phyloP scores from a whole-genome alignment of 23 red algal species.

The Gracilaria caudata region DNA sequence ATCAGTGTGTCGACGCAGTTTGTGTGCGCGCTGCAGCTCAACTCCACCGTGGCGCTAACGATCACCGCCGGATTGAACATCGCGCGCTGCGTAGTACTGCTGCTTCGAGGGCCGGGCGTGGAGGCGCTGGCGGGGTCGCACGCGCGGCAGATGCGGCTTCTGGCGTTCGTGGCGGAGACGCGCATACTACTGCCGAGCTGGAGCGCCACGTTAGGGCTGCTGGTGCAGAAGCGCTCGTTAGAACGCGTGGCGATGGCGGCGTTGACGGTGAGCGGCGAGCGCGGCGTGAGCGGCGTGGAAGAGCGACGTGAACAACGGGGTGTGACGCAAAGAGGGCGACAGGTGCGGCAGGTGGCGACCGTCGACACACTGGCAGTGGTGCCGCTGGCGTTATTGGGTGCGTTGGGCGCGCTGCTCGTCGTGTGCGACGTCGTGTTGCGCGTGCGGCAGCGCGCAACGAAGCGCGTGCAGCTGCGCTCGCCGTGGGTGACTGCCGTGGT shows the following conservation, averaged over 20 bases:
- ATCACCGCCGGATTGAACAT: background rate
- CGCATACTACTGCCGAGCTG: background rate
- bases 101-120: constrained; percentile 21
- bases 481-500: constrained; percentile 18
- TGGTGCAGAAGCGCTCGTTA: constrained; percentile 15
- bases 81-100: constrained; percentile 7
- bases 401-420: constrained; percentile 17
- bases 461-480: constrained; percentile 7
- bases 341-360: constrained; percentile 23
- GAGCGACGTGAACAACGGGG: constrained; percentile 10
- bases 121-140: constrained; percentile 21
- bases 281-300: constrained; percentile 6
- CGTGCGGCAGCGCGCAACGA: constrained; percentile 2
- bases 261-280: constrained; percentile 22
- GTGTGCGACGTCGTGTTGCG: constrained; percentile 23
- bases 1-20: background rate
- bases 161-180: constrained; percentile 19
- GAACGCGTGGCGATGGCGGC: constrained; percentile 17
- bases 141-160: constrained; percentile 16
- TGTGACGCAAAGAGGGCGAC: constrained; percentile 1
- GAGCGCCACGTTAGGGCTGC: background rate
- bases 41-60: constrained; percentile 13
- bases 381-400: background rate
- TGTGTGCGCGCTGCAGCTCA: constrained; percentile 21
- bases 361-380: constrained; percentile 13